phyloP scores from a whole-genome alignment of 2,329 filamentous ascomycete genomes.

The Colletotrichum sp. region DNA sequence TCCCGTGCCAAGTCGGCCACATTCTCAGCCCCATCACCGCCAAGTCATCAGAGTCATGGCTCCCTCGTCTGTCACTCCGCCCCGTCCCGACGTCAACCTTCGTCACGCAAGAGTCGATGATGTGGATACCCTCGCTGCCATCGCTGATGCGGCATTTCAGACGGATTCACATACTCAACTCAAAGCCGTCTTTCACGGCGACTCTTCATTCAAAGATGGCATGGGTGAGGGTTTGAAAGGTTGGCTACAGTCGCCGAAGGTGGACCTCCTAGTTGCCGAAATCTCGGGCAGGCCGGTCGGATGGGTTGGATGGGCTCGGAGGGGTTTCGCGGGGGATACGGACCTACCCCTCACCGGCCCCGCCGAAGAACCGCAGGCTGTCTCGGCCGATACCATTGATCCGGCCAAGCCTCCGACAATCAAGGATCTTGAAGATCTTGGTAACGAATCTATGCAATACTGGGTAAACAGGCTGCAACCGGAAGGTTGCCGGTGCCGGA shows the following conservation, averaged over 20 bases:
- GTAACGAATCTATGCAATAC: conserved; percentile 32
- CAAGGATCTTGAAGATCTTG: conserved; percentile 32
- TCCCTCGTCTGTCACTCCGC: not conserved
- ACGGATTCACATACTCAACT: conserved; percentile 36
- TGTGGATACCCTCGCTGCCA: conserved; percentile 31
- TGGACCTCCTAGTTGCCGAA: conserved; percentile 36
- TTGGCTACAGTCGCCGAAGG: conserved; percentile 27
- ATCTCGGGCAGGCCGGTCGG: conserved; percentile 33
- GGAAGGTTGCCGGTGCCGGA: conserved; percentile 33
- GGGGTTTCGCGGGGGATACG: conserved; percentile 24
- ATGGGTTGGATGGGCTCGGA: conserved; percentile 37
- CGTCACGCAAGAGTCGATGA: conserved; percentile 24
- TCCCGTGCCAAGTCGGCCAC: not conserved
- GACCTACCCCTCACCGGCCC: conserved; percentile 26
- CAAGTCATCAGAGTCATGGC: not conserved
- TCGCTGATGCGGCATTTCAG: conserved; percentile 35
- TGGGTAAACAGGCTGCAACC: conserved; percentile 29
- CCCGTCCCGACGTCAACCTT: not conserved
- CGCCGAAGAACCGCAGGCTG: not conserved
- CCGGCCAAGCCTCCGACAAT: conserved; percentile 20
- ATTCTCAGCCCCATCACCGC: not conserved
- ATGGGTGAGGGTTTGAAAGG: conserved; percentile 22
- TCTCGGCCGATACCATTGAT: not conserved
- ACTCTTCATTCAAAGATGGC: conserved; percentile 30
- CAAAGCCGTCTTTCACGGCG: conserved; percentile 32